Evolutionary conservation across 2,329 filamentous ascomycete species (phyloP), one percentile per base, ranked within the genome.

Genomic region (Graphilbum fragrans): DNA sequence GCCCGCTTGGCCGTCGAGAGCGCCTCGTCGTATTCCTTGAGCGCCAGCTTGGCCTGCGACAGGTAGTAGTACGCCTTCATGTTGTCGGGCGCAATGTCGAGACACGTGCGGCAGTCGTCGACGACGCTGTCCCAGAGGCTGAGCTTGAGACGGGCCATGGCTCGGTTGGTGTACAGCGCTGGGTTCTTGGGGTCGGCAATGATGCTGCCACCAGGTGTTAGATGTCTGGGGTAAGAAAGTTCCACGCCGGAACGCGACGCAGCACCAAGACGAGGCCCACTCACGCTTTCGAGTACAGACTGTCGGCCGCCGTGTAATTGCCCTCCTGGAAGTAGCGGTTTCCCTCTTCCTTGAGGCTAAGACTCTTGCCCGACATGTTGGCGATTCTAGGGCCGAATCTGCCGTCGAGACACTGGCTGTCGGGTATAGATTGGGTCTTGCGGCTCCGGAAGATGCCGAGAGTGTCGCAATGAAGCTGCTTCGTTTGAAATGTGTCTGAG

Each of bases 61-160:
- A 94, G 73, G 56, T 87, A 85, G 60, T 82, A 93, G 54, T 78
- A 75, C 8, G 84, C 86, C 62, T 96, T 96, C 65, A 93, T 80
- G 52, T 74, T 78, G 36, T 61, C 63, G 18, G 71, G 66, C 22
- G 75, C 66, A 6, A 93, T 69, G 45, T 77, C 70, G 38, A 95
- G 79, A 48, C 83, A 86, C 39, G 76, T 68, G 41, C 80, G 62
- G 55, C 87, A 90, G 60, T 95, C 88, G 45, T 76, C 66, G 48
- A 92, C 80, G 38, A 82, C 86, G 10, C 70, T 77, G 23, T 84
- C 72, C 75, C 81, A 93, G 51, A 77, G 68, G 45, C 71, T 64
- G 19, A 94, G 72, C 61, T 82, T 84, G 44, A 92, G 68, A 33
- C 87, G 77, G 4, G 82, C 79, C 63, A 94, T 82, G 39, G 87